Conservation (phyloP, 805 yeast genomes). For the Myxozyma melibiosi region DNA sequence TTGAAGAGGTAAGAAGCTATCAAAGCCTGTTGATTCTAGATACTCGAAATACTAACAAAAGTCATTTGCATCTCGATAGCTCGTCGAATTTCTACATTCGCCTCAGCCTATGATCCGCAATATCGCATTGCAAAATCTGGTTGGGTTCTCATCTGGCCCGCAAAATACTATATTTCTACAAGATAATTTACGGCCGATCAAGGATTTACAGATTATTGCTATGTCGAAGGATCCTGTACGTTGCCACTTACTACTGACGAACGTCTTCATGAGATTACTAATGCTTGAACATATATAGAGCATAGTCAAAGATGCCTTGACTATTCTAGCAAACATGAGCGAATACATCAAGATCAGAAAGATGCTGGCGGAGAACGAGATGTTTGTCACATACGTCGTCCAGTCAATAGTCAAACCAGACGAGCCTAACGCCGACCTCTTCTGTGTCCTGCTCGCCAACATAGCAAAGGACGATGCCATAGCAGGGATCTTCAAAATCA, state of each 20-base stretch:
- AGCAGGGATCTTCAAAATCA: constrained; percentile 17
- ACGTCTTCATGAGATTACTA: neutral
- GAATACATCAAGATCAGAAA: constrained; percentile 67
- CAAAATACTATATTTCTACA: constrained; percentile 66
- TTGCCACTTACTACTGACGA: neutral
- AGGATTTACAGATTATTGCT: constrained; percentile 66
- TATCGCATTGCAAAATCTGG: constrained; percentile 81
- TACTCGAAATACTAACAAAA: neutral
- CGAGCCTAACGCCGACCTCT: constrained; percentile 74
- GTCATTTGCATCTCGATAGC: constrained; percentile 38
- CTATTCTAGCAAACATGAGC: constrained; percentile 81
- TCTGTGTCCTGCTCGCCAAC: constrained; percentile 82
- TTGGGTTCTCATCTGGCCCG: constrained; percentile 76
- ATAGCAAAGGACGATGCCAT: constrained; percentile 76
- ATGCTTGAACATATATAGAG: constrained; percentile 4
- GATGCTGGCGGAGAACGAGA: constrained; percentile 64
- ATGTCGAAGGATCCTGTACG: constrained; percentile 42
- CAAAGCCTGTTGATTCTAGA: neutral
- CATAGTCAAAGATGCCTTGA: constrained; percentile 52
- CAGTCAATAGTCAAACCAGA: constrained; percentile 44
- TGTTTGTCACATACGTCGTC: constrained; percentile 46
- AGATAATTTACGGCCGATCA: constrained; percentile 69
- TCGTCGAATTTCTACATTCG: constrained; percentile 80
- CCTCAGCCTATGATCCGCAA: constrained; percentile 77
- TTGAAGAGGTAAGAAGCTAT: constrained; percentile 50